Base-by-base conservation (phyloP, 768 basidiomycete species). In the Psilocybe cubensis region DNA sequence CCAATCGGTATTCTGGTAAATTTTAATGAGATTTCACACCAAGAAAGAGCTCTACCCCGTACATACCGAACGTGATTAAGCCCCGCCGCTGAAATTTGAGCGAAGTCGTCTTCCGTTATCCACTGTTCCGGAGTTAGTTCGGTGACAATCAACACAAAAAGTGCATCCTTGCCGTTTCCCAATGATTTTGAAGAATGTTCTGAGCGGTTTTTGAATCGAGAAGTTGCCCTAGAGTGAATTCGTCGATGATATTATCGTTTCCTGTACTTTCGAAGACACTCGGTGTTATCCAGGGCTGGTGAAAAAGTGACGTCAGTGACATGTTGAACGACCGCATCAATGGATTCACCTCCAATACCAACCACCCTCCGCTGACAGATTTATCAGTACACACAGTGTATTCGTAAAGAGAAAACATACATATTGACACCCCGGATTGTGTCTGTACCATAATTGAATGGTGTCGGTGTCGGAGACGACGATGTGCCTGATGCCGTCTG, bases 41-140 rank as follows among this genome's bases (percentile, higher is more conserved):
- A 9, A 20, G 20, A n/a, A n/a, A 41, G n/a, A 44, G 4, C 18
- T 40, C 25, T 42, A 20, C 5, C 14, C 24, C 6, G 10, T 12
- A 58, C 74, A 23, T 61, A 88, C 86, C 88, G 83, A 51, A 89
- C 86, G 66, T 89, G 88, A 60, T 85, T 90, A 45, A 91, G 74
- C 0, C 88, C 87, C 25, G 88, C 88, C 8, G 79, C 82, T 17
- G 71, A 76, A 51, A 91, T 91, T 18, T 80, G 83, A 12, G 68
- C 68, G 63, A 91, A 91, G 65, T 91, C 89, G 31, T 83, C 80
- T 64, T 89, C 87, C 4, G 85, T 87, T 52, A 70, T 94, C 67
- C 68, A 70, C 59, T 57, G 17, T 24, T 47, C 21, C 25, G 46
- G 42, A 55, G 27, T 31, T 56, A 56, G 41, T 20, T 18, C n/a